Evolutionary conservation across 83 land plant genomes (phyloP), one percentile per base, ranked within the genome.

Genomic region (Diphasiastrum complanatum): DNA sequence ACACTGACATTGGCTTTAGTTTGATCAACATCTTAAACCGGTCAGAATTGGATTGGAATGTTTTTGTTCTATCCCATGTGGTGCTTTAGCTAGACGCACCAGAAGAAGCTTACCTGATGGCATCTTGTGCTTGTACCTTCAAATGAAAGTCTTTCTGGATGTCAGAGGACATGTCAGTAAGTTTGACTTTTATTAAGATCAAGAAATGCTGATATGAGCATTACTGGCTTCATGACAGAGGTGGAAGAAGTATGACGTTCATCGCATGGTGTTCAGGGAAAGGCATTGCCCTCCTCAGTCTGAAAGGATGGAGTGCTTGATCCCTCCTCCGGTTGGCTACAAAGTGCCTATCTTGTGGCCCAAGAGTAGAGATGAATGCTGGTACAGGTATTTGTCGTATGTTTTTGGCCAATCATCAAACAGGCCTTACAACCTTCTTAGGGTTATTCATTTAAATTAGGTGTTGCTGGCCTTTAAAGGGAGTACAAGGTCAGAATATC

Each of bases 251-350:
- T 93, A 74, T 57, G 88, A 88, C 51, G 33, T 18, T 48, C 74
- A 79, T 56, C 78, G 99, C 51, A 89, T 93, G 64, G 80, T 75
- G 3, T 83, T 83, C 45, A 54, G 93, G 74, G 99, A 93, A 56
- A 82, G 99, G 18, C 99, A 93, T 70, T 93, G 99, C 40, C 99
- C 96, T 47, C 85, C 99, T 5, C 59, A 76, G 4, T 67, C 67
- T 16, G 96, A 89, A 50, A 84, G 84, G 41, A 68, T 89, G 33
- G 84, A 79, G 41, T 93, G 99, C 79, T 71, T 93, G 51, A 61
- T 89, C 29, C 96, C 99, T 14, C 92, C 99, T 1, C 99, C 99
- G n/a, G 69, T 62, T 47, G 99, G 99, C 20, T 93, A 93, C 70
- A 85, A 83, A 68, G 34, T 68, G 22, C 96, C 99, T 35, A 84